Conservation (phyloP, 257 asterid species). For the Solanum medicagineum region DNA sequence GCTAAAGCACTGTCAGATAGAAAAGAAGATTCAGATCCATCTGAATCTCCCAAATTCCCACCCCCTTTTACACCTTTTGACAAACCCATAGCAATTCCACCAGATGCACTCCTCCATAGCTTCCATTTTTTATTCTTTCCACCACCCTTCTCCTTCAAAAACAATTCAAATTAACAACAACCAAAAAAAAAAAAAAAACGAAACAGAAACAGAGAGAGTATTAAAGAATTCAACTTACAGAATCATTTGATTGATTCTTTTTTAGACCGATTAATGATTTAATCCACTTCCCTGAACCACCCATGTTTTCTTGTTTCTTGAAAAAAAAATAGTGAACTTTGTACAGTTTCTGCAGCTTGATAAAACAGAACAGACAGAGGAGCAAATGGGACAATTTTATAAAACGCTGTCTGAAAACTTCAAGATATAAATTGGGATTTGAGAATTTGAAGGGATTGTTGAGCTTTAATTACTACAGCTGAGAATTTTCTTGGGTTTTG, state of each 20-base stretch:
- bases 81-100: constrained; percentile 29
- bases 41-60: constrained; percentile 28
- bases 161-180: neutral
- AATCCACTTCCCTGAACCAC: constrained; percentile 85
- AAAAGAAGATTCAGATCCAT: constrained; percentile 35
- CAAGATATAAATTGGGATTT: constrained; percentile 4
- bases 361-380: neutral
- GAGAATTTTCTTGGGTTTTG: neutral
- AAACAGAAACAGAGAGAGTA: neutral
- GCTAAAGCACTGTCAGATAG: constrained; percentile 55
- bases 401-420: neutral
- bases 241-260: constrained; percentile 35
- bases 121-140: constrained; percentile 74
- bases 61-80: constrained; percentile 29
- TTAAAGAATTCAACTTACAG: constrained; percentile 16
- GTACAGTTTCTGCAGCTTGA: neutral
- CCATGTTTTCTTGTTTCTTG: constrained; percentile 25
- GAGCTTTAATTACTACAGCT: constrained; percentile 22
- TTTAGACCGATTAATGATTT: constrained; percentile 54
- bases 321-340: neutral
- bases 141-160: constrained; percentile 38
- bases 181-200: neutral
- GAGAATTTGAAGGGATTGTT: neutral
- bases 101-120: constrained; percentile 89
- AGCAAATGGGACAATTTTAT: neutral